A percentile compares a stretch with the other conserved stretches of the same genome.
Conservation (phyloP, 345 rosid species). For the Eucalyptus albens region DNA sequence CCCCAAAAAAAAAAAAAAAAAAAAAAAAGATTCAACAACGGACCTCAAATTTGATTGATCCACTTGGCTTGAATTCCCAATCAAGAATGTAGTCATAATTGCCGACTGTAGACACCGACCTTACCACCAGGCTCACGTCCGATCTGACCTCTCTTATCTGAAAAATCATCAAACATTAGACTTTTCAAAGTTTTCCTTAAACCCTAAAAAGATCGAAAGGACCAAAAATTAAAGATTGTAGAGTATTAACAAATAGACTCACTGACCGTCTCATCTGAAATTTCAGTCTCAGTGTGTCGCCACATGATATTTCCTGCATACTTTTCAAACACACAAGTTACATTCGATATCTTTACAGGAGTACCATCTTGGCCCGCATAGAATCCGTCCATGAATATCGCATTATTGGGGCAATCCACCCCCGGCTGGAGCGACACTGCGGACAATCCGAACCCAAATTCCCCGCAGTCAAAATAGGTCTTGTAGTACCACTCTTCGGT, state of each 20-base stretch:
- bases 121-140: conserved; percentile 47
- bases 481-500: conserved; percentile 61
- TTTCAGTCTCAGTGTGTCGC: conserved; percentile 59
- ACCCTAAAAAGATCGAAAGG: not conserved
- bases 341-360: conserved; percentile 31
- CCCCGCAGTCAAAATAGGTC: conserved; percentile 69
- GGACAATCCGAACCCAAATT: conserved; percentile 61
- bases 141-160: conserved; percentile 58
- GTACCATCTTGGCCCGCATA: conserved; percentile 44
- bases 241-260: not conserved
- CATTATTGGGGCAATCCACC: conserved; percentile 56
- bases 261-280: conserved; percentile 57
- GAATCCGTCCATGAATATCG: conserved; percentile 42
- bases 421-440: conserved; percentile 39
- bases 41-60: conserved; percentile 59
- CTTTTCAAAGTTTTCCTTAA: not conserved
- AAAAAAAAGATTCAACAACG: not conserved
- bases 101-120: conserved; percentile 69
- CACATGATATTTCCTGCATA: conserved; percentile 35
- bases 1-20: too few relatives aligned
- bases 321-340: conserved; percentile 60
- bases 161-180: not conserved
- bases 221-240: not conserved
- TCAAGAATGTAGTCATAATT: conserved; percentile 72
- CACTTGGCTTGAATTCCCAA: conserved; percentile 68